A percentile compares a stretch with the other conserved stretches of the same genome.
phyloP scores from a whole-genome alignment of 805 yeast genomes.

The Blastobotrys terrestris region DNA sequence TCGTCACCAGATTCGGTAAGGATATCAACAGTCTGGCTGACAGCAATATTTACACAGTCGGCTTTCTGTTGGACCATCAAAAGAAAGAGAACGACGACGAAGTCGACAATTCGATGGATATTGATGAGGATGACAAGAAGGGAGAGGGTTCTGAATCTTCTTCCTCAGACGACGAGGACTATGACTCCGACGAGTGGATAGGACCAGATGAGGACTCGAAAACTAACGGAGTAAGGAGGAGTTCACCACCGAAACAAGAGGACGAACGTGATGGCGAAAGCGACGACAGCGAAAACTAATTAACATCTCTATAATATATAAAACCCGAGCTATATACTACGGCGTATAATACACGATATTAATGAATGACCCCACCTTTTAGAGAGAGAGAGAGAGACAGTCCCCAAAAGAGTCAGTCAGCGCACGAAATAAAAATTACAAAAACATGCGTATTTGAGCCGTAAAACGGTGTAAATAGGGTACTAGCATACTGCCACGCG shows the following conservation, averaged over 20 bases:
- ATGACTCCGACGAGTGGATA: constrained; percentile 33
- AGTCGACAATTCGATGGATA: not conserved
- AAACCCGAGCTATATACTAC: too few relatives aligned
- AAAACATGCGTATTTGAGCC: too few relatives aligned
- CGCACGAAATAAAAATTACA: too few relatives aligned
- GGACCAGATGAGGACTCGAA: constrained; percentile 18
- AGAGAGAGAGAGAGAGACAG: too few relatives aligned
- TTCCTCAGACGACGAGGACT: constrained; percentile 31
- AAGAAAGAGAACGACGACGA: not conserved
- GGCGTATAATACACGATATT: too few relatives aligned
- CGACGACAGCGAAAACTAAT: constrained; percentile 1
- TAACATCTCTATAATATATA: not conserved
- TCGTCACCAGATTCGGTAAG: constrained; percentile 66
- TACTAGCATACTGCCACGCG: too few relatives aligned
- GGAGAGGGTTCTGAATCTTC: constrained; percentile 30
- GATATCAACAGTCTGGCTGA: constrained; percentile 41
- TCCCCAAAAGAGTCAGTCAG: too few relatives aligned
- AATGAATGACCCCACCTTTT: too few relatives aligned
- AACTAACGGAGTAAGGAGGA: constrained; percentile 5
- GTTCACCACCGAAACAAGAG: not conserved
- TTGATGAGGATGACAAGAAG: constrained; percentile 14
- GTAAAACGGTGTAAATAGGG: too few relatives aligned
- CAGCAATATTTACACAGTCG: constrained; percentile 22
- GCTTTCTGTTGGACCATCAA: constrained; percentile 15
- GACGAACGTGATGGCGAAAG: constrained; percentile 7